Evolutionary conservation across 176 grass and related monocot genomes (phyloP), one percentile per base, ranked within the genome.

Genomic region (Chrysopogon serrulatus): DNA sequence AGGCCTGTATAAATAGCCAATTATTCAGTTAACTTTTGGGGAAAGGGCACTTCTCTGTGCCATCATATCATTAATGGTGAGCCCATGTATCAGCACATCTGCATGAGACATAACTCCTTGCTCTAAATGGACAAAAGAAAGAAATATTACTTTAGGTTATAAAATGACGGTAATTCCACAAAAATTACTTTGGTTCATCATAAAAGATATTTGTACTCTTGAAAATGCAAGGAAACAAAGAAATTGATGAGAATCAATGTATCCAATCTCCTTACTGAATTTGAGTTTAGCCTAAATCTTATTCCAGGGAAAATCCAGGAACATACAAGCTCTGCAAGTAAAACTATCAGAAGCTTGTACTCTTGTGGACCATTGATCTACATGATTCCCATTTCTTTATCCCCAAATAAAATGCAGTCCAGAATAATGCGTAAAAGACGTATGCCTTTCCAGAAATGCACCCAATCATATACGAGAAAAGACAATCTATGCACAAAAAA

Each of bases 1-100:
- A 98, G 45, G 92, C 92, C 95, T 98, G 82, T 17, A 88, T 10
- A 65, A 32, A 75, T 77, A 64, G 21, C 12, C 53, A 79, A 63
- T 39, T 17, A 65, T 33, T 70, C 56, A 44, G 78, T 80, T 74
- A 71, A 51, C 56, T 8, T 78, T 36, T 68, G 26, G 59, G 69
- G 41, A 34, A 71, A 68, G 27, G 61, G 56, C 73, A 47, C 5
- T 78, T 32, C 10, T 78, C 11, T 45, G n/a, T 84, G 60, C 31
- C 28, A 51, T 59, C 17, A 59, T 87, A 49, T 26, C 30, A 60
- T 76, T 23, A 5, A 19, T 35, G 4, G 21, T 73, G 47, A 76
- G 1, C 77, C 70, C 70, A 68, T 10, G 33, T 44, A 34, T n/a
- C 44, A 67, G 30, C 28, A 67, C 4, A 67, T 49, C 28, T 74